Evolutionary conservation across 352 stramenopile species (phyloP), one percentile per base, ranked within the genome.

Genomic region (Pythium chondricola): DNA sequence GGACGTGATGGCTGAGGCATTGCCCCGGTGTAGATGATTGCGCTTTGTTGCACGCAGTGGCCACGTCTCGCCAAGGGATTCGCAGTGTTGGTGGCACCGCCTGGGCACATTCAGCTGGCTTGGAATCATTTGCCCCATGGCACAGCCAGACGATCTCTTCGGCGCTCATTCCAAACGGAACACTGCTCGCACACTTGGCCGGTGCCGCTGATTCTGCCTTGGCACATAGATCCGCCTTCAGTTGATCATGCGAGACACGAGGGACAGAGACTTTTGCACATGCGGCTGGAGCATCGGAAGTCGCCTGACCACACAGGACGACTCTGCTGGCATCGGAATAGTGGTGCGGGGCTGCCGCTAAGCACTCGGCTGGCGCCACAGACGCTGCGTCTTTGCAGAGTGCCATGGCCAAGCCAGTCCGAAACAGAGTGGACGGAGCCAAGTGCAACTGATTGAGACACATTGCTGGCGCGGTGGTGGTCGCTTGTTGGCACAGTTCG

Each of bases 91-190:
- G 10, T 0, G 71, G 42, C 1, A 74, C 35, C 30, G 54, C 43
- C 14, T 59, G 62, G 5, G 73, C 73, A 41, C 73, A 88, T 13
- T 42, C 56, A 2, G 65, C 71, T 21, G 73, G 69, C 7, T 43
- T 45, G 4, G 58, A 54, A 36, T 50, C 64, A 9, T 9, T 24
- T 0, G 76, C 71, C 9, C 27, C 42, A 25, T 44, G 59, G 21
- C 76, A 88, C 13, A 88, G 52, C 10, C 29, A 5, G 20, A 76
- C 25, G 13, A 88, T 48, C 4, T 69, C 63, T 0, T 18, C 9
- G 8, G 39, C 42, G 30, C 51, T 47, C 67, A 85, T 85, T 0
- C 58, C 71, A 33, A 73, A 77, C 2, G 73, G 71, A 41, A 69
- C 65, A 13, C 59, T 48, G 11, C 36, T 52, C 1, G 56, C 56